Conservation (phyloP, 441 rosid genomes). For the Gossypium trilobum region DNA sequence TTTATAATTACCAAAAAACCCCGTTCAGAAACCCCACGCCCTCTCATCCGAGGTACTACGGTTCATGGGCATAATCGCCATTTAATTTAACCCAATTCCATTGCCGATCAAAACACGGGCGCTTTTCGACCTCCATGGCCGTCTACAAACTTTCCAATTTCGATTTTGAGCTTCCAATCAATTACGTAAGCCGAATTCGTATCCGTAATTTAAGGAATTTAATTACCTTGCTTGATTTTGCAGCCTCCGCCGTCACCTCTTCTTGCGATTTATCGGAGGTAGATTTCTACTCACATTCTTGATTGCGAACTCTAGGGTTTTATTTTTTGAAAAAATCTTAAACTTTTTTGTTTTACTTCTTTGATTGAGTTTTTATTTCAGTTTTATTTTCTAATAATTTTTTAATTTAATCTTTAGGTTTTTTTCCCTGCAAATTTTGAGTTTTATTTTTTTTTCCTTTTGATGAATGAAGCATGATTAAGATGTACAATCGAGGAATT, state of each 20-base stretch:
- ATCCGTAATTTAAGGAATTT: conserved; percentile 11
- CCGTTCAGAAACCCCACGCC: not conserved
- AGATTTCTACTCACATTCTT: conserved; percentile 20
- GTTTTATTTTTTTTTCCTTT: conserved; percentile 7
- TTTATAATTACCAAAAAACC: conserved; percentile 27
- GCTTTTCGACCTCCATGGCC: conserved; percentile 58
- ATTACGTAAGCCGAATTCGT: conserved; percentile 23
- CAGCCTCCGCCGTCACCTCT: conserved; percentile 13
- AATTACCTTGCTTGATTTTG: not conserved
- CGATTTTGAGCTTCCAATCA: conserved; percentile 42
- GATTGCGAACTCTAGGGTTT: conserved; percentile 34
- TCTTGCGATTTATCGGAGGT: conserved; percentile 26
- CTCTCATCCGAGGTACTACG: not conserved
- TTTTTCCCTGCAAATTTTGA: conserved; percentile 27
- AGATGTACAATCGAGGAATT: conserved; percentile 21
- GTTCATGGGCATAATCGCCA: conserved; percentile 41
- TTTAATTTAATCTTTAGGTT: conserved; percentile 32
- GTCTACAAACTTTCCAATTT: conserved; percentile 38
- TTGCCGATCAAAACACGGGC: conserved; percentile 85
- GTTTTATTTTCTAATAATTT: conserved; percentile 20
- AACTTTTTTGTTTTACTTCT: conserved; percentile 5
- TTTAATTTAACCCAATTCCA: conserved; percentile 30
- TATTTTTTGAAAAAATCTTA: not conserved
- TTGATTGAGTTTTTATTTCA: conserved; percentile 21
- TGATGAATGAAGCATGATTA: conserved; percentile 33